phyloP scores from a whole-genome alignment of 352 stramenopile genomes.

The Albugo laibachii region DNA sequence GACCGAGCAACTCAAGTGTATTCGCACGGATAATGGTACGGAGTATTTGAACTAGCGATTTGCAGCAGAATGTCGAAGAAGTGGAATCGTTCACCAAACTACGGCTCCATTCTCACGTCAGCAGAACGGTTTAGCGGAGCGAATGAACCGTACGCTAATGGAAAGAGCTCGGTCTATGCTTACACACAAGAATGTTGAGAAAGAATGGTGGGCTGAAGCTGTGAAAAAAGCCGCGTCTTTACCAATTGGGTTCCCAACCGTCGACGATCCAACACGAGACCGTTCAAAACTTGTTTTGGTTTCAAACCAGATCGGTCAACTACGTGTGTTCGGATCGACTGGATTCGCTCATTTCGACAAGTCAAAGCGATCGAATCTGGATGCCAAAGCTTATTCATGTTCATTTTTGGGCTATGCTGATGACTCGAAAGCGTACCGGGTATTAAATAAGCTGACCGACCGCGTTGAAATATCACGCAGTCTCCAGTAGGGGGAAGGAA shows the following conservation, averaged over 20 bases:
- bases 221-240: too few relatives aligned
- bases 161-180: neutral
- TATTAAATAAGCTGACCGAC: slow-evolving; percentile 1
- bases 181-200: neutral
- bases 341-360: slow-evolving; percentile 6
- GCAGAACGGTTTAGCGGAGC: neutral
- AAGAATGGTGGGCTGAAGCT: neutral
- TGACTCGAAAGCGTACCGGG: slow-evolving; percentile 7
- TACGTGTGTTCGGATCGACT: slow-evolving; percentile 5
- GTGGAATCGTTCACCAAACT: neutral
- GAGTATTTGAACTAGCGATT: neutral
- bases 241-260: too few relatives aligned
- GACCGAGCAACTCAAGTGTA: too few relatives aligned
- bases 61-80: neutral
- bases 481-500: neutral
- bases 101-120: neutral
- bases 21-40: too few relatives aligned
- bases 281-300: neutral
- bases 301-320: neutral
- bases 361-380: slow-evolving; percentile 5
- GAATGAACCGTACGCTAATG: neutral
- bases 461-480: neutral
- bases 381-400: slow-evolving; percentile 9
- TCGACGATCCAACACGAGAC: neutral
- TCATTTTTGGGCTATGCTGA: slow-evolving; percentile 11